Percentiles rank a stretch among this genome's conserved stretches.
These are phyloP conservation scores for Lagerstroemia fauriei DNA, from an alignment of 441 rosid genomes.

Conservation along the genomic window DNA sequence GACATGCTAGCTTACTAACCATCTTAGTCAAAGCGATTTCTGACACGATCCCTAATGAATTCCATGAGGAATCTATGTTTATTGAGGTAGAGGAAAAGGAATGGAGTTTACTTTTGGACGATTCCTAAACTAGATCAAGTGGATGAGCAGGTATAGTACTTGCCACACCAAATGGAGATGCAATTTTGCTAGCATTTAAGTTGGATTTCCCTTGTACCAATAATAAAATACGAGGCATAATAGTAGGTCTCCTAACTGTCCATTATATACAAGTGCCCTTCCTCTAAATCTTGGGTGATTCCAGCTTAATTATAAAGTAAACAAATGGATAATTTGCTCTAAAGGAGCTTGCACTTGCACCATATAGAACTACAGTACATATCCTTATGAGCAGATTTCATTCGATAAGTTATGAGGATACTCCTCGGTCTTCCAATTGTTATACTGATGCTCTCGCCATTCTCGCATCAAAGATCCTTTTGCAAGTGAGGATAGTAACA, in stretches of 20 bases:
- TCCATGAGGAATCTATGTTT: not conserved
- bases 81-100: not conserved
- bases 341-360: not conserved
- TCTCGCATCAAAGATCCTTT: not conserved
- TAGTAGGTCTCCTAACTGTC: not conserved
- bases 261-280: not conserved
- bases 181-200: not conserved
- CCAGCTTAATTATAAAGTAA: not conserved
- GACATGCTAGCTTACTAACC: not conserved
- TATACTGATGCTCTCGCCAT: not conserved
- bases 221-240: not conserved
- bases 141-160: not conserved
- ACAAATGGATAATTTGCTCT: not conserved
- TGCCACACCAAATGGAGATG: not conserved
- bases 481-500: not conserved
- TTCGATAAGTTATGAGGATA: not conserved
- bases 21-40: too few relatives aligned
- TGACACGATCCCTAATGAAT: not conserved
- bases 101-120: not conserved
- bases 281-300: not conserved
- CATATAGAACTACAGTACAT: not conserved
- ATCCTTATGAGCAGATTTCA: not conserved
- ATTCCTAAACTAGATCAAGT: not conserved
- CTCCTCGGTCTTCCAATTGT: not conserved
- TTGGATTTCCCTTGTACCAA: not conserved